phyloP scores from a whole-genome alignment of 2,329 filamentous ascomycete genomes.

The Stemphylium lycopersici region DNA sequence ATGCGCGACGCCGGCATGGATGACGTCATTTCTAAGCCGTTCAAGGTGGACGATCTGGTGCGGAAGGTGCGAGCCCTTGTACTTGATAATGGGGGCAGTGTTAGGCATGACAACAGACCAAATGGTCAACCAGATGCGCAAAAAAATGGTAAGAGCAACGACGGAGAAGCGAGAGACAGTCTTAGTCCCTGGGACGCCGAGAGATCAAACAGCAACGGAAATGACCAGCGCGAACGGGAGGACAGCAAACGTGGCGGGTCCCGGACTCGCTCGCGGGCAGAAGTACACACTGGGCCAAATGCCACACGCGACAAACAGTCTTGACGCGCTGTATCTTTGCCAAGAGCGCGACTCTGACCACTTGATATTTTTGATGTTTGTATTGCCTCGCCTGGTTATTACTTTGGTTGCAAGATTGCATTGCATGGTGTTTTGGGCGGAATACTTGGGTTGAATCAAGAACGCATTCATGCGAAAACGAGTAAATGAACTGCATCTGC shows the following conservation, averaged over 20 bases:
- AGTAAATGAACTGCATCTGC: not conserved
- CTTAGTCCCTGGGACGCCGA: not conserved
- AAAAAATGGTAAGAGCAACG: not conserved
- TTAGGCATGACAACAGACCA: conserved; percentile 10
- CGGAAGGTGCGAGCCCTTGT: conserved; percentile 35
- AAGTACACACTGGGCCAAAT: not conserved
- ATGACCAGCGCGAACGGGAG: not conserved
- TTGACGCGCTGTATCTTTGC: not conserved
- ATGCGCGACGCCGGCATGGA: conserved; percentile 49
- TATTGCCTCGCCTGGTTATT: not conserved
- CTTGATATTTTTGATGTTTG: not conserved
- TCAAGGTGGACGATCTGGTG: conserved; percentile 46
- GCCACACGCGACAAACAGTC: not conserved
- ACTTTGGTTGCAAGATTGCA: conserved; percentile 1
- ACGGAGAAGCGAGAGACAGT: not conserved
- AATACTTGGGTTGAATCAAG: not conserved
- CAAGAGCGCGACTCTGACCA: not conserved
- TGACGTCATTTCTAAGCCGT: conserved; percentile 49
- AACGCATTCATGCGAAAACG: not conserved
- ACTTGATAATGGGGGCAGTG: conserved; percentile 11
- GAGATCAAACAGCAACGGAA: not conserved
- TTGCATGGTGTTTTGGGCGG: conserved; percentile 8
- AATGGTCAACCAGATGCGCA: not conserved
- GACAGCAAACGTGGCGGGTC: conserved; percentile 13
- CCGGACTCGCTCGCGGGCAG: conserved; percentile 8